Base-by-base conservation (phyloP, 768 basidiomycete species). In the Leccinellum rugosiceps region DNA sequence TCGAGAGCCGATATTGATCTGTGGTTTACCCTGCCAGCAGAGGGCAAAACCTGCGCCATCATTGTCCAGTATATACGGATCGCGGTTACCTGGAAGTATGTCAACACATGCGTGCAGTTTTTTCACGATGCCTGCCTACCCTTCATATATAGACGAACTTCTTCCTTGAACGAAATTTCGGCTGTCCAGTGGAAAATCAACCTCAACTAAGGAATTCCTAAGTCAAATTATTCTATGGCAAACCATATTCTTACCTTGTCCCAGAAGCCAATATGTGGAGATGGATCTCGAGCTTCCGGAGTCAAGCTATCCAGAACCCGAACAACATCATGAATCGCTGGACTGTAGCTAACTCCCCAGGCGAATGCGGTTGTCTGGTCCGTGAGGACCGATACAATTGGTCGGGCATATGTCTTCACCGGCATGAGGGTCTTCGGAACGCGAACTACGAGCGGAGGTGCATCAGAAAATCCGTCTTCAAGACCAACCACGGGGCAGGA, bases 361-460 rank as follows among this genome's bases (percentile, higher is more conserved):
- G 88, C 83, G 59, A 97, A 81, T 35, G 86, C 82, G 1, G 92
- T 90, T 5, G 86, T 79, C 31, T 76, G 78, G 21, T 80, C 73
- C 5, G 88, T 83, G n/a, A 77, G 74, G 49, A 97, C 80, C 19
- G 80, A 78, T 62, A 98, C 80, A 13, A 75, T 72, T 3, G 94
- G 92, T 46, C 82, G 80, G 1, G 91, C 90, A 65, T 95, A 97
- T 8, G 88, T 91, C 74, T 98, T 98, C 64, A 95, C 89, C 0
- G 95, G 90, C 90, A 94, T 96, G 56, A 93, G 87, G 0, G 94
- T 95, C 72, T 95, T 97, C 2, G 94, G 92, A 32, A 96, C 79
- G 43, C 73, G 60, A 41, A 94, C 72, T 25, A 75, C 76, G 48
- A 94, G 79, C 6, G 81, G 77, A 2, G 75, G 71, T 28, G 81